Evolutionary conservation across 2,329 filamentous ascomycete species (phyloP), one percentile per base, ranked within the genome.

Genomic region (Akanthomyces lecanii): DNA sequence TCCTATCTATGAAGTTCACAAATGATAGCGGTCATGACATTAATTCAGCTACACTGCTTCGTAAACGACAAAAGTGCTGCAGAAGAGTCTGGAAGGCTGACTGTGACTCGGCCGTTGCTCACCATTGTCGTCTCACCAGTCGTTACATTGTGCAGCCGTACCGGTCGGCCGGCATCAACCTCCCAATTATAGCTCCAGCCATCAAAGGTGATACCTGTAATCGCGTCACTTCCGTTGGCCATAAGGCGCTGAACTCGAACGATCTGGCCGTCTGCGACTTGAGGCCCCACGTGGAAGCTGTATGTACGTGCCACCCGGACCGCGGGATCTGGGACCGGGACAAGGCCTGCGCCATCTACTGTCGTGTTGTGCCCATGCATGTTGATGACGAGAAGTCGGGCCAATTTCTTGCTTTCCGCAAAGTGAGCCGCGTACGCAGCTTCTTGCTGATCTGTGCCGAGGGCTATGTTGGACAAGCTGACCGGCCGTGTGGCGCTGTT

Each of bases 221-320:
- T 80, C 8, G 86, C 85, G 73, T 89, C 84, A 65, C 83, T 87
- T 0, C 86, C 86, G 71, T 87, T 87, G 1, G 86, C 85, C 55
- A 76, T 69, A 33, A 89, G 71, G 25, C 85, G 74, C 69, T 83
- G 76, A 56, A 86, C 74, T 0, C 63, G 66, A 1, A 75, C 70
- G 0, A 66, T 69, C 23, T 67, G 66, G 4, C 66, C 67, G 48
- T 69, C 63, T 62, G 69, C 68, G 10, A 68, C 71, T 8, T 82
- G 66, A 5, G 72, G 6, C 12, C 30, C 66, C 60, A 86, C 79
- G 3, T 66, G 73, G 64, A 84, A 85, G 25, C 66, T 72, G 60
- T 68, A 71, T 0, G 5, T 44, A 69, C 71, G 16, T 65, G 67
- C 16, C 71, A 21, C 72, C 11, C 79, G 71, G n/a, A 68, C 58